phyloP scores from a whole-genome alignment of 176 grass and related monocot species.

The Zoysia japonica region DNA sequence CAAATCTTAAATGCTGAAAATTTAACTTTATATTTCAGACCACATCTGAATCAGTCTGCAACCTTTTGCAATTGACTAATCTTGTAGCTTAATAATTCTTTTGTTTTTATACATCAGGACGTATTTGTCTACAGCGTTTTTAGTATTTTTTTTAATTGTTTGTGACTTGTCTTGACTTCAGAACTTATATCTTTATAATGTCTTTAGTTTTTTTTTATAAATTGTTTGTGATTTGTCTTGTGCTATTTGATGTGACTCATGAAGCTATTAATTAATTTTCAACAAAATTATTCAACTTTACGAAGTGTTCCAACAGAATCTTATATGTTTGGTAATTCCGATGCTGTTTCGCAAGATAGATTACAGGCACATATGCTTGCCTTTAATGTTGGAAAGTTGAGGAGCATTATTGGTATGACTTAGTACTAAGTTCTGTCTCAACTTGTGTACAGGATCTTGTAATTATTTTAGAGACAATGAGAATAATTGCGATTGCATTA shows the following conservation, averaged over 20 bases:
- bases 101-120: neutral
- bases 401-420: constrained; percentile 1
- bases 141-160: neutral
- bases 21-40: neutral
- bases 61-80: neutral
- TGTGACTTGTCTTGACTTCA: neutral
- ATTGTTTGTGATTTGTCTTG: neutral
- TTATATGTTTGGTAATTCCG: neutral
- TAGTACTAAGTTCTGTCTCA: constrained; percentile 10
- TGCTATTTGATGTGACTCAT: neutral
- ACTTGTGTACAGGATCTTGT: constrained; percentile 79
- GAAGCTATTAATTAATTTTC: neutral
- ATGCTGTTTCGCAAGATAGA: neutral
- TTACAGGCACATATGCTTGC: neutral
- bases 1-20: constrained; percentile 12
- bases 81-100: constrained; percentile 23
- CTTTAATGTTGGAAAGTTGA: constrained; percentile 6
- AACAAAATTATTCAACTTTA: neutral
- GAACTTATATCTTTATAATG: neutral
- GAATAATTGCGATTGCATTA: constrained; percentile 84
- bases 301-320: neutral
- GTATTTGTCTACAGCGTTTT: neutral
- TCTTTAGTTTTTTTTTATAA: neutral
- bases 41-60: neutral
- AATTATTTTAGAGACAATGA: constrained; percentile 86